Evolutionary conservation across 352 stramenopile genomes (phyloP), one percentile per base, ranked within the genome.

Genomic region (Globisporangium perplexum): DNA sequence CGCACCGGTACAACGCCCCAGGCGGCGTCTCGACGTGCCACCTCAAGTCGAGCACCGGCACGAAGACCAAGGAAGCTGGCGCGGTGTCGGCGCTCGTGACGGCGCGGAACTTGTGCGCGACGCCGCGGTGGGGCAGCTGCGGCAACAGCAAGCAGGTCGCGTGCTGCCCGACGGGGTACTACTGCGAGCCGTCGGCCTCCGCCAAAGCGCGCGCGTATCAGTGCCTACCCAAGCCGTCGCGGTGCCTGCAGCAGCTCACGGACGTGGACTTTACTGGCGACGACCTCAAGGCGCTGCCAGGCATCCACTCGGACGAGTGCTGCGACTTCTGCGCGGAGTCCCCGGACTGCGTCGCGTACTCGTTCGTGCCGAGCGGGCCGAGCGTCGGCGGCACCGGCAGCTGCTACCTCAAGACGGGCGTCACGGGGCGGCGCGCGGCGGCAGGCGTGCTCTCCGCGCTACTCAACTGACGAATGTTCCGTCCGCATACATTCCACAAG

Each of bases 111-210:
- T 7, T 43, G 7, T 70, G 63, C 30, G 18, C 50, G 18, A 70
- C 63, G 3, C 23, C 49, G 10, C 42, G 46, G 15, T 58, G 60
- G 47, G 60, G 33, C n/a, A 56, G 55, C 38, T 72, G 65, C 46
- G 60, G 65, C 35, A 63, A 55, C 17, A 46, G 20, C 47, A 54
- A 26, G 24, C 54, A 44, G 17, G 30, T 60, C 4, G 41, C 44
- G 26, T 82, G 72, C 62, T 83, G 67, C 28, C 65, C 69, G 3
- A 54, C 47, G 7, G 63, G 56, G n/a, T 62, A 62, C 43, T 83
- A 75, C 69, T 79, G 72, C 53, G 64, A 71, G 50, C 66, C 72
- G 1, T 79, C 63, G 66, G 69, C 66, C 47, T 38, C 66, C 57
- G 64, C 71, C 58, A 28, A 59, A 14, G 7, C 31, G 0, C 63